Conservation (phyloP, 768 basidiomycete genomes). For the Rhodotorula sphaerocarpa region DNA sequence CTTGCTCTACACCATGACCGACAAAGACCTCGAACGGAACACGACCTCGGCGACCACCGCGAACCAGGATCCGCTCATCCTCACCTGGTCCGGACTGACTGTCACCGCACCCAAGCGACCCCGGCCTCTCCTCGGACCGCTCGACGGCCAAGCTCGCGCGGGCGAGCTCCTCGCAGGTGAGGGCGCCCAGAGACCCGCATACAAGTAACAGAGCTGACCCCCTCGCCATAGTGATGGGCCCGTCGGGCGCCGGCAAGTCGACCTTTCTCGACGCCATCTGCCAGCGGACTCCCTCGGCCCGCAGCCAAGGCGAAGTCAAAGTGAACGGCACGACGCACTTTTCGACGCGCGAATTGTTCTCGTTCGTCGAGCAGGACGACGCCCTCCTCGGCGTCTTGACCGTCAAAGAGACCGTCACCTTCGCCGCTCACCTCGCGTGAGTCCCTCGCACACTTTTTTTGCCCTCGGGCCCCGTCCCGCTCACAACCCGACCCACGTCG, state of each 20-base stretch:
- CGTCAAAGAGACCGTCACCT: conserved; percentile 53
- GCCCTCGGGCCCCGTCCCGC: background rate
- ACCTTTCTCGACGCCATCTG: conserved; percentile 44
- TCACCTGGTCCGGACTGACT: conserved; percentile 7
- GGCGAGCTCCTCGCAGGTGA: conserved; percentile 40
- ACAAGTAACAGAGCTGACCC: no score
- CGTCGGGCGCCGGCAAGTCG: conserved; percentile 42
- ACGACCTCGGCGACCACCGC: no score
- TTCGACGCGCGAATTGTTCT: conserved; percentile 47
- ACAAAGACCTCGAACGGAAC: no score
- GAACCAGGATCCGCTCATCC: no score
- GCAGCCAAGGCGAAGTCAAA: conserved; percentile 25
- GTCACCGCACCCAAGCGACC: conserved; percentile 8
- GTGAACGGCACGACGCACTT: conserved; percentile 32
- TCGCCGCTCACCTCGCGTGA: conserved; percentile 51
- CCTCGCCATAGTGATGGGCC: conserved; percentile 35
- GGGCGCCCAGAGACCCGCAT: no score
- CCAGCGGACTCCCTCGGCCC: conserved; percentile 36
- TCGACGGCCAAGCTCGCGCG: conserved; percentile 25
- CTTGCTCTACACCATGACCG: no score
- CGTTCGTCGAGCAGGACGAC: conserved; percentile 58
- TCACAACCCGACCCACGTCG: background rate
- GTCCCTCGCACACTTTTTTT: conserved; percentile 25
- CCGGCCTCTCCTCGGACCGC: conserved; percentile 30
- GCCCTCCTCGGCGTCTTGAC: conserved; percentile 55